A percentile compares a stretch with the other conserved stretches of the same genome.
Evolutionary conservation across 2,329 filamentous ascomycete genomes (phyloP).

Genomic region (Neonectria magnoliae): DNA sequence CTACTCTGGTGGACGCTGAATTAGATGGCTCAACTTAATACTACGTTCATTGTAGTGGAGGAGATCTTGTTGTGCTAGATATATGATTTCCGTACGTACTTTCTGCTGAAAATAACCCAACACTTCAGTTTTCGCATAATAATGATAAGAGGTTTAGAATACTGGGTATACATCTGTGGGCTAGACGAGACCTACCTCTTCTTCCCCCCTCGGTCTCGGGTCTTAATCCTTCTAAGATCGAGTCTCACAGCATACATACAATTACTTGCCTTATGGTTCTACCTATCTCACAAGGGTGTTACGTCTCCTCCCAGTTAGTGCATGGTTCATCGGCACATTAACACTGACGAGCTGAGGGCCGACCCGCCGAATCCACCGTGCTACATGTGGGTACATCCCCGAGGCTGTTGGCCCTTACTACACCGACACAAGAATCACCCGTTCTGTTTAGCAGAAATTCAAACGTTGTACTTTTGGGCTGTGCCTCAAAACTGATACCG

Average conservation of each 20-base stretch:
- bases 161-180: neutral
- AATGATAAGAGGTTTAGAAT: neutral
- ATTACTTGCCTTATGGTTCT: neutral
- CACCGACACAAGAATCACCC: neutral
- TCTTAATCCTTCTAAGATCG: neutral
- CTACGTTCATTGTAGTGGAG: constrained; percentile 3
- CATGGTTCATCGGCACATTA: neutral
- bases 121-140: neutral
- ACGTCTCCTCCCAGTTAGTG: neutral
- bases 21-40: neutral
- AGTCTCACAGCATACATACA: neutral
- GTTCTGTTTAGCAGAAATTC: neutral
- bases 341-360: neutral
- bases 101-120: neutral
- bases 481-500: neutral
- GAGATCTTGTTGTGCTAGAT: neutral
- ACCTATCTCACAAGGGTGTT: neutral
- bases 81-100: neutral
- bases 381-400: neutral
- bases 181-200: neutral
- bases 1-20: neutral
- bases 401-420: neutral
- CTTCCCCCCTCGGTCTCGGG: neutral
- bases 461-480: neutral
- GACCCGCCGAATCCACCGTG: neutral